Base-by-base conservation (phyloP, 2,329 filamentous ascomycete species). In the Rhinocladiella similis region DNA sequence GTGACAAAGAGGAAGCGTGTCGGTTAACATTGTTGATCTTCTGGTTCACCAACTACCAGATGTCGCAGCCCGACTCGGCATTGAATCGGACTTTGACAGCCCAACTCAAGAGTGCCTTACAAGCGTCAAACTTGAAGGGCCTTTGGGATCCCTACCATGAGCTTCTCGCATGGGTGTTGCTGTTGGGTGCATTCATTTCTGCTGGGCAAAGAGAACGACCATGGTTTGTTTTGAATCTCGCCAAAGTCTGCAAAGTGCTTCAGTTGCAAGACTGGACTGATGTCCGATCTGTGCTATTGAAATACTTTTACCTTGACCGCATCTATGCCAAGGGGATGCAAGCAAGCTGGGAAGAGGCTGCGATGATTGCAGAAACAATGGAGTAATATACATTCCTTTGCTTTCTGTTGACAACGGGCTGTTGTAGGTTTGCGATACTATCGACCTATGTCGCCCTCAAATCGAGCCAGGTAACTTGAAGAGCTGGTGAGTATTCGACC, bases 31-130 rank as follows among this genome's bases (percentile, higher is more conserved):
- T 57, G 46, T 39, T 57, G 20, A 57, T 57, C n/a, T 57, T 57
- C 50, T 57, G 55, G 50, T 57, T 57, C 50, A 50, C 43, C 43
- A 57, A 54, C 47, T 57, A 50, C 33, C 55, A 57, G 38, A 27
- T 57, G 36, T 46, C 47, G 16, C 35, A 45, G 22, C 55, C 55
- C 5, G 55, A 57, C 22, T 57, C 46, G 9, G 55, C 55, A 1
- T 50, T 57, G 35, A 53, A 53, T 50, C 50, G 55, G 35, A 50
- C 50, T 13, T 36, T 57, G 50, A 57, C 55, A 14, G 25, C 51
- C 29, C 55, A 57, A 20, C 46, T 57, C n/a, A 57, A 57, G 50
- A 35, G 50, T 3, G 55, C 55, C 12, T 33, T 57, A 10, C 45
- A 53, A 19, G 46, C 43, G 19, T 57, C 51, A 7, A 50, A 53